Evolutionary conservation across 352 stramenopile genomes (phyloP), one percentile per base, ranked within the genome.

Genomic region (Phytophthora crassamura): DNA sequence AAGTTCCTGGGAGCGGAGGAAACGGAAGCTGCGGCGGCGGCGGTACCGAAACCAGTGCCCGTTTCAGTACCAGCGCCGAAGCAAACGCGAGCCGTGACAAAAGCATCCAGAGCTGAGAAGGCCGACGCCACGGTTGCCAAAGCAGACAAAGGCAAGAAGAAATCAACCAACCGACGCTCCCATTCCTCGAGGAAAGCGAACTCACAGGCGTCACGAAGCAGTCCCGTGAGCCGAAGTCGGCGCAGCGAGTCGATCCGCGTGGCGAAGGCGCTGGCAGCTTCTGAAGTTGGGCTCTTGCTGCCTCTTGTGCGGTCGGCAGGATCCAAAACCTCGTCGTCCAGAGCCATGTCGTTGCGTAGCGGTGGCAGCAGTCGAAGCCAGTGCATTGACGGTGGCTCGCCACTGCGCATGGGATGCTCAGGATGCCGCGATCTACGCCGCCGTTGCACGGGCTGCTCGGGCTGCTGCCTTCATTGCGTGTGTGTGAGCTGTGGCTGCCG

Each of bases 401-500:
- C 84, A 35, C 49, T 89, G 32, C 80, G 80, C 7, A 86, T 88
- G 70, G 79, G 79, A 3, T 93, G 84, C 30, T 80, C 77, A 18
- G 80, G 80, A 0, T 93, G 85, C 33, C 79, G 79, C 8, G 81
- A 93, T 53, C 46, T 77, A 7, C 77, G 79, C 4, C 77, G 82
- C 7, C 78, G 82, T 22, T 93, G 85, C 36, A 89, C 81, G 0
- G 77, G 77, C 7, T 93, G 85, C 50, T 77, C 66, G 7, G 79
- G 78, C 1, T 93, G 85, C 54, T 90, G 79, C 43, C 59, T 88
- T 18, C 85, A 93, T 64, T 93, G 85, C 16, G 74, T 85, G 14
- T 93, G 85, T 62, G 65, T 89, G 34, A 78, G 73, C 32, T 93
- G 85, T 51, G 76, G 77, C 10, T 93, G 85, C 35, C 77, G 82